Percentiles rank a stretch among this genome's conserved stretches.
Conservation (phyloP, 306 rosid genomes). For the Fragaria ananassa region DNA sequence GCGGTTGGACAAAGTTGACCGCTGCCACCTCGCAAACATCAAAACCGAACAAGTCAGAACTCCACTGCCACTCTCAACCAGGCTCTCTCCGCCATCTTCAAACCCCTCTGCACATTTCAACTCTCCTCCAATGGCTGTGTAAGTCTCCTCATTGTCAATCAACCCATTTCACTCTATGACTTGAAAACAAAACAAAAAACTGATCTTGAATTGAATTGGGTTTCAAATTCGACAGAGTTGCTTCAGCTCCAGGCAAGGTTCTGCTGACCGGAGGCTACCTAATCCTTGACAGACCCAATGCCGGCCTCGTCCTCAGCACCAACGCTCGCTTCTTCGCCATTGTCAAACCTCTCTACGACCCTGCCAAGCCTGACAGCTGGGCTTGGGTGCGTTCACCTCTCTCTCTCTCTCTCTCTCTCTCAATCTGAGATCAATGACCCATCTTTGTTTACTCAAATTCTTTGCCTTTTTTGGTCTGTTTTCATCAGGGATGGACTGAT, state of each 20-base stretch:
- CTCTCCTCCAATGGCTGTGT: background rate
- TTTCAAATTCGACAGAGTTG: slow-evolving; percentile 37
- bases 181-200: background rate
- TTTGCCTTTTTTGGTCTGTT: background rate
- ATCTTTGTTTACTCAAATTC: background rate
- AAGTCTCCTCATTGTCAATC: background rate
- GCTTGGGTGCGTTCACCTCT: slow-evolving; percentile 51
- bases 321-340: slow-evolving; percentile 78
- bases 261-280: slow-evolving; percentile 76
- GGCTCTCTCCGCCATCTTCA: background rate
- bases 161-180: background rate
- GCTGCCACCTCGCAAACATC: background rate
- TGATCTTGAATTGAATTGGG: background rate
- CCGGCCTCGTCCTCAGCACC: slow-evolving; percentile 79
- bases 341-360: slow-evolving; percentile 54
- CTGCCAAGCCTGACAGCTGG: slow-evolving; percentile 56
- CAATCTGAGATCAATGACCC: background rate
- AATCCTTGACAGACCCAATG: slow-evolving; percentile 68
- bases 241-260: slow-evolving; percentile 89
- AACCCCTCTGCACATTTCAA: background rate
- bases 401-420: background rate
- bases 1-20: background rate
- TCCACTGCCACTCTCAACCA: background rate
- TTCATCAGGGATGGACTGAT: slow-evolving; percentile 76
- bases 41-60: background rate